A percentile compares a stretch with the other conserved stretches of the same genome.
phyloP scores from a whole-genome alignment of 139 green algal genomes.

The Ettlia oleoabundans region DNA sequence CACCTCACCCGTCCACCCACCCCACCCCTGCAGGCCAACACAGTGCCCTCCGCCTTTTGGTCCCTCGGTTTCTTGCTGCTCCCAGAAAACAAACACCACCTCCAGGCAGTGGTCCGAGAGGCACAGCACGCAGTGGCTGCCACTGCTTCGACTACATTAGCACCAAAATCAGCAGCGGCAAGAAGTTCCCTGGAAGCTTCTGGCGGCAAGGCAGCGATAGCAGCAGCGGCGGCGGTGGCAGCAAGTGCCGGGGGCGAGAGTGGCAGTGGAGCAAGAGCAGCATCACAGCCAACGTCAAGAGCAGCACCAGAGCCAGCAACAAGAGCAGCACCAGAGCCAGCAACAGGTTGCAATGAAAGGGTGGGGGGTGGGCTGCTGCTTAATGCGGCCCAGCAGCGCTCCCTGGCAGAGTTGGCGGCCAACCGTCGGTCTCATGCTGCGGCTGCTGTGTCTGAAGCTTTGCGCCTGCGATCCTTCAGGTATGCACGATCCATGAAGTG shows the following conservation, averaged over 20 bases:
- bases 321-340: background rate
- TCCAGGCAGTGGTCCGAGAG: background rate
- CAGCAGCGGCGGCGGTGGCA: background rate
- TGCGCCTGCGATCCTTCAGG: constrained; percentile 53
- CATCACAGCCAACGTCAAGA: background rate
- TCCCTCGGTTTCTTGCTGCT: constrained; percentile 70
- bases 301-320: background rate
- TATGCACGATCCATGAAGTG: no score
- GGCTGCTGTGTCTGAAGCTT: constrained; percentile 56
- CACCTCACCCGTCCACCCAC: no score
- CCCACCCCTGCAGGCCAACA: constrained; percentile 84
- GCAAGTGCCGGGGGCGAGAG: background rate
- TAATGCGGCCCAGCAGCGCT: background rate
- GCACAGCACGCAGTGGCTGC: background rate
- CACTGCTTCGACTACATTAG: background rate
- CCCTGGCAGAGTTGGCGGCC: background rate
- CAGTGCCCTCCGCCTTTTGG: constrained; percentile 72
- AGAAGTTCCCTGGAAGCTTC: no score
- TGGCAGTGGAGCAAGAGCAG: background rate
- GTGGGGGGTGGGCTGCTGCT: background rate
- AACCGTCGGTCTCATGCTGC: background rate
- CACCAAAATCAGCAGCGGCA: background rate
- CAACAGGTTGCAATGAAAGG: background rate
- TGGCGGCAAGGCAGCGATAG: no score
- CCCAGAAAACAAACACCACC: constrained; percentile 56